A percentile compares a stretch with the other conserved stretches of the same genome.
These are phyloP conservation scores for Jackrogersella multiformis DNA, from an alignment of 495 filamentous ascomycete genomes.

Conservation along the genomic window DNA sequence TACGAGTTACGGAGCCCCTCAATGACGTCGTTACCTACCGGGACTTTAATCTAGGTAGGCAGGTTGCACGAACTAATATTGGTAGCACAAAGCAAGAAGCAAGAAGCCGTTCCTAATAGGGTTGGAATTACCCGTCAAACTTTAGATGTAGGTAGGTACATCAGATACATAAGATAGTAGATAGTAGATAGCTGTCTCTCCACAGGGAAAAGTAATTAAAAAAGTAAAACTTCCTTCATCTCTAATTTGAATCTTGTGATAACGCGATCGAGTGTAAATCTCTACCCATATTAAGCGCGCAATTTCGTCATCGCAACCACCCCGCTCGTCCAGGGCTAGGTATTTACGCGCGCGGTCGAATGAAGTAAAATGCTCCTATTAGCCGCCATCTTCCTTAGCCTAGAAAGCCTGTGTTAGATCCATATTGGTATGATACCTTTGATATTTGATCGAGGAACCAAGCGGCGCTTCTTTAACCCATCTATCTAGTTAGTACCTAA, in stretches of 20 bases:
- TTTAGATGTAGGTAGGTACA: too few relatives aligned
- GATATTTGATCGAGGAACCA: neutral
- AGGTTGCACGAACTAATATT: constrained; percentile 18
- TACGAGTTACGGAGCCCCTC: constrained; percentile 16
- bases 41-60: constrained; percentile 14
- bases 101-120: constrained; percentile 14
- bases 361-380: constrained; percentile 16
- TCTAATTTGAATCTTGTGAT: neutral
- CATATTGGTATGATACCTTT: too few relatives aligned
- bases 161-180: too few relatives aligned
- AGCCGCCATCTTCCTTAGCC: neutral
- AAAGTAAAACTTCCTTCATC: too few relatives aligned
- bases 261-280: neutral
- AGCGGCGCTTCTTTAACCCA: neutral
- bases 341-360: constrained; percentile 36
- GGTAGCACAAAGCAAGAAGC: constrained; percentile 4
- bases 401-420: neutral
- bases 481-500: neutral
- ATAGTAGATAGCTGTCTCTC: too few relatives aligned
- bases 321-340: too few relatives aligned
- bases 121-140: constrained; percentile 8
- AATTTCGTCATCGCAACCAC: constrained; percentile 10
- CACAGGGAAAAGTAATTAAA: too few relatives aligned
- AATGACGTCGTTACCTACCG: constrained; percentile 33
- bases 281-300: neutral